Base-by-base conservation (phyloP, 192 early-diverging fungal genomes). In the Spizellomyces punctatus region DNA sequence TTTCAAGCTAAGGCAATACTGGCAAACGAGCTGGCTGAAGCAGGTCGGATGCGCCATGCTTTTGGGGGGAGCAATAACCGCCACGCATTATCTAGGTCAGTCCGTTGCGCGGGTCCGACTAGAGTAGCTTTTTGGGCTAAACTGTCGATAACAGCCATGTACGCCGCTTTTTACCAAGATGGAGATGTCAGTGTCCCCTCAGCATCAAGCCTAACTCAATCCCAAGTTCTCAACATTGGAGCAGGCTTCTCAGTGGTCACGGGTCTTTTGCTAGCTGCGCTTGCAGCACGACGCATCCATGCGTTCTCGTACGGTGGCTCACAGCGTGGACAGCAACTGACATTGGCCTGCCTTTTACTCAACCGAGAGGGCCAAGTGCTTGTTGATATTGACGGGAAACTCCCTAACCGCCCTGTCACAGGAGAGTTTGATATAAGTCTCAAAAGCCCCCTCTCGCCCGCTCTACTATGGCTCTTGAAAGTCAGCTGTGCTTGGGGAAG, bases 11-110 rank as follows among this genome's bases (percentile, higher is more conserved):
- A 63, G 82, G 41, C 72, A 78, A 43, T 48, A 68, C 54, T 85
- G 83, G 83, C 64, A 66, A 48, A 79, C 70, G 46, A 57, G 64
- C 42, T 81, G 76, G 76, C 77, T 76, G 64, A 85, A 84, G 68
- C 58, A 82, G 58, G 48, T 81, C 19, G 79, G 74, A 10, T 79
- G 77, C 62, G 77, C 83, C 7, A 65, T 84, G 67, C 44, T 83
- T 10, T 75, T 85, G 73, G 82, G 59, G 0, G 6, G 74, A 8
- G 82, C 82, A 47, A 73, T 84, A 2, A 79, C 66, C 44, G 79
- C 79, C 72, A 82, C 58, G 64, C 58, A 67, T 58, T 67, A 67
- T 16, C 22, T 55, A 5, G 54, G 66, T 42, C 27, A 36, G 27
- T 36, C 27, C 27, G 27, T 36, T 36, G 27, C 27, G 27, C 27